phyloP scores from a whole-genome alignment of 1,284 basidiomycete species.

The Trametes versicolor region DNA sequence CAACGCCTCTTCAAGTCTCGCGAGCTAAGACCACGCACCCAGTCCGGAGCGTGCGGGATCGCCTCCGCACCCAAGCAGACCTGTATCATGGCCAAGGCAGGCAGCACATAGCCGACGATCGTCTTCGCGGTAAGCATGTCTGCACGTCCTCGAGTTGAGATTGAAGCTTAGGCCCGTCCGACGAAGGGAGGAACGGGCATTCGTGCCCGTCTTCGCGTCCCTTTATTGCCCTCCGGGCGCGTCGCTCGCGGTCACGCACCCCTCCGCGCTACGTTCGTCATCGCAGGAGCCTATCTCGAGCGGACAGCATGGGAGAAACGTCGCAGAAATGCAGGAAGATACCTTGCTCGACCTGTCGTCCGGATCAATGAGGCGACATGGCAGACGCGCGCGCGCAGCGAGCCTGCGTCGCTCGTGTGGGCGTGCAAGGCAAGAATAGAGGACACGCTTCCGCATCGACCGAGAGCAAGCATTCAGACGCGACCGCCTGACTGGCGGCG shows the following conservation, averaged over 20 bases:
- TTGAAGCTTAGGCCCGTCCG: slow-evolving; percentile 5
- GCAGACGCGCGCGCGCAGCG: neutral
- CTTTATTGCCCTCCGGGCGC: slow-evolving; percentile 3
- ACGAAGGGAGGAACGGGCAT: neutral
- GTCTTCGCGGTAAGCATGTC: slow-evolving; percentile 11
- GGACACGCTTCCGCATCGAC: neutral
- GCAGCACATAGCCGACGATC: slow-evolving; percentile 4
- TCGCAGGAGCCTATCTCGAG: neutral
- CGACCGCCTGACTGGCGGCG: slow-evolving; percentile 19
- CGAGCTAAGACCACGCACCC: slow-evolving; percentile 18
- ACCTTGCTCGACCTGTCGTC: neutral
- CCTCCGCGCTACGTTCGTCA: neutral
- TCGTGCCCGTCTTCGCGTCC: neutral
- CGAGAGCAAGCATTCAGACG: slow-evolving; percentile 1
- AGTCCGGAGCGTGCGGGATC: slow-evolving; percentile 22
- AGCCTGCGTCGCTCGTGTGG: slow-evolving; percentile 11
- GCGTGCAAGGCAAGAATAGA: slow-evolving; percentile 15
- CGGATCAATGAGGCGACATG: neutral
- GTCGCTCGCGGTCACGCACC: neutral
- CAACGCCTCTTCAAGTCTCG: neutral
- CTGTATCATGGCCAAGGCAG: slow-evolving; percentile 15
- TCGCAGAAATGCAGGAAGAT: neutral
- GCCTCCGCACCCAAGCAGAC: slow-evolving; percentile 4
- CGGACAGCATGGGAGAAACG: neutral
- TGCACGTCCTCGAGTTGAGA: slow-evolving; percentile 3